A percentile compares a stretch with the other conserved stretches of the same genome.
phyloP scores from a whole-genome alignment of 139 green algal genomes.

The Chlamydomonas sp. region DNA sequence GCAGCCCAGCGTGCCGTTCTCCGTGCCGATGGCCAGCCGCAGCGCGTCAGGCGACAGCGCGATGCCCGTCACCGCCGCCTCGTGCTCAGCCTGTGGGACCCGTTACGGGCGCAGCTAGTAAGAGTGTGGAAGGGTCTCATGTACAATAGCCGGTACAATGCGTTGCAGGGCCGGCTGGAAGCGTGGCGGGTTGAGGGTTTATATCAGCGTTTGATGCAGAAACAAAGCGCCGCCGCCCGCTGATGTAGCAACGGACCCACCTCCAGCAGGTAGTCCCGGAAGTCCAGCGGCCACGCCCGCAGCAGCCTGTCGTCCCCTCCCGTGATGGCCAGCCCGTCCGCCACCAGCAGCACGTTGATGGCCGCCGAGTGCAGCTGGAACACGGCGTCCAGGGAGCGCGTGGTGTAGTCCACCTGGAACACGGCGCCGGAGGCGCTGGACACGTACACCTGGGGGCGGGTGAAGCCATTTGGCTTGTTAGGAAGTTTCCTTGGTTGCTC shows the following conservation, averaged over 20 bases:
- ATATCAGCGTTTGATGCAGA: too few relatives aligned
- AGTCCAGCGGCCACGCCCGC: slow-evolving; percentile 85
- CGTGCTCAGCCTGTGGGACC: slow-evolving; percentile 73
- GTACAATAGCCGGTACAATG: too few relatives aligned
- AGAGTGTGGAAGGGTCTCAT: too few relatives aligned
- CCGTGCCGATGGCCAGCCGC: slow-evolving; percentile 69
- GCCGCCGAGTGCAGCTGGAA: slow-evolving; percentile 65
- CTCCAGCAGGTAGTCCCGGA: slow-evolving; percentile 81
- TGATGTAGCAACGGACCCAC: slow-evolving; percentile 10
- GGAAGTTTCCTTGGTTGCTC: neutral
- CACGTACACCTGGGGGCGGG: slow-evolving; percentile 49
- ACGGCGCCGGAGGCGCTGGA: slow-evolving; percentile 58
- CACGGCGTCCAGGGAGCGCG: neutral
- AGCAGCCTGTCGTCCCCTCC: slow-evolving; percentile 72
- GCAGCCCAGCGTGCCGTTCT: slow-evolving; percentile 73
- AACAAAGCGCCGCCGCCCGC: neutral
- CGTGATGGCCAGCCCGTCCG: slow-evolving; percentile 78
- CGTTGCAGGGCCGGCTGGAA: too few relatives aligned
- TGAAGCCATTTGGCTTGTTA: neutral
- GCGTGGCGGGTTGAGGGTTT: too few relatives aligned
- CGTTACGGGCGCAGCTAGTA: too few relatives aligned
- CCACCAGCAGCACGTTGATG: slow-evolving; percentile 72
- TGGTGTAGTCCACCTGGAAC: slow-evolving; percentile 50
- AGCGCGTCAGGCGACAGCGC: slow-evolving; percentile 72
- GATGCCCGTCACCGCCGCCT: slow-evolving; percentile 72